phyloP scores from a whole-genome alignment of 2,329 filamentous ascomycete genomes.

The Pseudogymnoascus destructans region DNA sequence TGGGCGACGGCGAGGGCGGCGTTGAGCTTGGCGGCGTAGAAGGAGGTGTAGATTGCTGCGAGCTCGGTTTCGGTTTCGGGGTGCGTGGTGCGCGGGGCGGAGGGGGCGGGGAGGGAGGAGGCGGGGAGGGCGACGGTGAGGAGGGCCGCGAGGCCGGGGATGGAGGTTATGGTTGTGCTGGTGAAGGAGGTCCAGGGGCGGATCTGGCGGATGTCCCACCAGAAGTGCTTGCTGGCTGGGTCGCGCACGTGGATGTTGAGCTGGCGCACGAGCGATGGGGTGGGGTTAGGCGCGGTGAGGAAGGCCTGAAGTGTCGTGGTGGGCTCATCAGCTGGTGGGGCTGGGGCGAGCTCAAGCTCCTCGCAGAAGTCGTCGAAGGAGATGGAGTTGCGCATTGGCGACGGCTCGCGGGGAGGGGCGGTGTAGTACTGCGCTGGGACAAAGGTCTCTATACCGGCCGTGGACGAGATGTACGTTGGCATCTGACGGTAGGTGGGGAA shows the following conservation, averaged over 20 bases:
- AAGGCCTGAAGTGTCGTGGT: slow-evolving; percentile 65
- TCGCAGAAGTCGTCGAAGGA: slow-evolving; percentile 23
- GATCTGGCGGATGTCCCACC: slow-evolving; percentile 90
- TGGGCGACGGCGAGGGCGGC: slow-evolving; percentile 67
- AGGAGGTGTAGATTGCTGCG: slow-evolving; percentile 59
- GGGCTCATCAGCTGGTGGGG: slow-evolving; percentile 26
- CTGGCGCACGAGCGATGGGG: slow-evolving; percentile 67
- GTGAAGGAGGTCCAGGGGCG: slow-evolving; percentile 74
- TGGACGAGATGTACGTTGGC: slow-evolving; percentile 37
- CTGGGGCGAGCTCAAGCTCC: slow-evolving; percentile 20
- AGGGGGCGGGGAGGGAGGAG: slow-evolving; percentile 46
- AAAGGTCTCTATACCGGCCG: slow-evolving; percentile 31
- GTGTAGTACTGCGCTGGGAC: slow-evolving; percentile 30
- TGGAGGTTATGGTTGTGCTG: slow-evolving; percentile 52
- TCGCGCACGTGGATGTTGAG: slow-evolving; percentile 56
- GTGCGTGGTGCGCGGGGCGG: slow-evolving; percentile 35
- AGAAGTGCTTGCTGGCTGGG: slow-evolving; percentile 68
- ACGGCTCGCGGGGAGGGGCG: slow-evolving; percentile 31
- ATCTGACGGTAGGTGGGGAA: slow-evolving; percentile 77
- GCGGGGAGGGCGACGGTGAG: slow-evolving; percentile 56
- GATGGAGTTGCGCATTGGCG: slow-evolving; percentile 28
- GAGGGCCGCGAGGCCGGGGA: slow-evolving; percentile 60
- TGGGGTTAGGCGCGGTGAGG: slow-evolving; percentile 67
- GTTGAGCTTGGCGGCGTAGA: slow-evolving; percentile 81
- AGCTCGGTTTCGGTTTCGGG: slow-evolving; percentile 71